Conservation (phyloP, 805 yeast genomes). For the Candida michaelii region DNA sequence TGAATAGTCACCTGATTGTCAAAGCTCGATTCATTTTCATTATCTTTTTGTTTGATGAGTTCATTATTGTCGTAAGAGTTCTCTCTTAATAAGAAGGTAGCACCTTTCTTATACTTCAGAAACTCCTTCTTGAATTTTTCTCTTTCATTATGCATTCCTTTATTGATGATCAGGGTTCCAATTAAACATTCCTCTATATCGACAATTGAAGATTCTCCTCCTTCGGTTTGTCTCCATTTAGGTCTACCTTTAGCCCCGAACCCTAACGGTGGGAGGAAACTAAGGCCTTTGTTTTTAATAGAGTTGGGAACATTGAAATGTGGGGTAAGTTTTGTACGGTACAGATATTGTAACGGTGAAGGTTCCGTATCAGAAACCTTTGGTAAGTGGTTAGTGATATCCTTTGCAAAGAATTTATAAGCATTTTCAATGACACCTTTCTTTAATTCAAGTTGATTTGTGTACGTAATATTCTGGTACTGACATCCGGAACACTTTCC, state of each 20-base stretch:
- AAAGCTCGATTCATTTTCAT: slow-evolving; percentile 4
- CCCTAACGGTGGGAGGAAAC: slow-evolving; percentile 69
- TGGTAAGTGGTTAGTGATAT: slow-evolving; percentile 54
- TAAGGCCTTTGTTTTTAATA: slow-evolving; percentile 23
- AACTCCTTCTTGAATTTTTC: slow-evolving; percentile 47
- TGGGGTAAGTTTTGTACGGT: slow-evolving; percentile 93
- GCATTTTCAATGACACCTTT: slow-evolving; percentile 78
- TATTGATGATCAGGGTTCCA: slow-evolving; percentile 77
- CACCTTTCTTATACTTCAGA: slow-evolving; percentile 66
- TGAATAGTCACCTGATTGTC: slow-evolving; percentile 23
- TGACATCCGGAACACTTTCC: slow-evolving; percentile 96
- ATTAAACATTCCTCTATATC: slow-evolving; percentile 94
- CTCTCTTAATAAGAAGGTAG: slow-evolving; percentile 83
- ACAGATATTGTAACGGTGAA: slow-evolving; percentile 74
- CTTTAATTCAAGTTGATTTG: slow-evolving; percentile 71
- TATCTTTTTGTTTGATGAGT: slow-evolving; percentile 41
- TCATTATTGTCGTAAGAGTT: slow-evolving; percentile 50
- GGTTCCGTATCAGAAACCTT: slow-evolving; percentile 60
- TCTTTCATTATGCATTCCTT: slow-evolving; percentile 73
- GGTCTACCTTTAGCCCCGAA: slow-evolving; percentile 87
- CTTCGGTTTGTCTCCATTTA: slow-evolving; percentile 56
- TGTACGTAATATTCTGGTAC: slow-evolving; percentile 76
- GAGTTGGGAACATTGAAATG: slow-evolving; percentile 81
- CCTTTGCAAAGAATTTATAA: slow-evolving; percentile 71
- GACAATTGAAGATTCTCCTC: slow-evolving; percentile 64